Evolutionary conservation across 441 rosid species (phyloP), one percentile per base, ranked within the genome.

Genomic region (Macaranga tanarius): DNA sequence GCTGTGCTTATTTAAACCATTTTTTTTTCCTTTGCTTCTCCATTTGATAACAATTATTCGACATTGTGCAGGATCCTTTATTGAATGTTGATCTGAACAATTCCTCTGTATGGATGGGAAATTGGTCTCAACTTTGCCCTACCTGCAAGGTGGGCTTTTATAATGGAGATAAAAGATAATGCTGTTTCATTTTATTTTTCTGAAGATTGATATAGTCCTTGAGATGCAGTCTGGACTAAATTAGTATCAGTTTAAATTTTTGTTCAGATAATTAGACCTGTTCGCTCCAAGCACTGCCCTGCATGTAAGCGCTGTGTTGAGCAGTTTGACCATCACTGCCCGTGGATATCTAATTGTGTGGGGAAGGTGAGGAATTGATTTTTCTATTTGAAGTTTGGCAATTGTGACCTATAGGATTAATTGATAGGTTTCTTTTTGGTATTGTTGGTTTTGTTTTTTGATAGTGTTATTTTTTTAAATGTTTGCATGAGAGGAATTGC

Each of bases 101-200:
- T 73, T 85, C 90, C 72, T 84, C 95, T 22, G 62, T 73, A 11
- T 88, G 95, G 99, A 86, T 77, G 61, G 97, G 98, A 79, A 89
- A 88, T 82, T 95, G 99, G 99, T 91, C 97, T 80, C 99, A 92
- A 74, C 98, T 92, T 67, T 95, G 99, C 84, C 98, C 99, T 28
- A 92, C 98, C 71, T 95, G 99, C 92, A 95, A 92, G 99, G 99
- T 95, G 61, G 77, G 19, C 66, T 60, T 75, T 56, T 71, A 28
- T n/a, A 25, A 50, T 19, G 52, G 8, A 1, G 8, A 67, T 31
- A 12, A 25, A 79, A 17, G 15, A 45, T 40, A 44, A 28, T 25
- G n/a, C 16, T 40, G 12, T 9, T 45, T 7, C 7, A 42, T 55
- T 50, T 52, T 51, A 4, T 52, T 38, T 71, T 47, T 65, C 31